phyloP scores from a whole-genome alignment of 2,329 filamentous ascomycete genomes.

The Verticillium nonalfalfae region DNA sequence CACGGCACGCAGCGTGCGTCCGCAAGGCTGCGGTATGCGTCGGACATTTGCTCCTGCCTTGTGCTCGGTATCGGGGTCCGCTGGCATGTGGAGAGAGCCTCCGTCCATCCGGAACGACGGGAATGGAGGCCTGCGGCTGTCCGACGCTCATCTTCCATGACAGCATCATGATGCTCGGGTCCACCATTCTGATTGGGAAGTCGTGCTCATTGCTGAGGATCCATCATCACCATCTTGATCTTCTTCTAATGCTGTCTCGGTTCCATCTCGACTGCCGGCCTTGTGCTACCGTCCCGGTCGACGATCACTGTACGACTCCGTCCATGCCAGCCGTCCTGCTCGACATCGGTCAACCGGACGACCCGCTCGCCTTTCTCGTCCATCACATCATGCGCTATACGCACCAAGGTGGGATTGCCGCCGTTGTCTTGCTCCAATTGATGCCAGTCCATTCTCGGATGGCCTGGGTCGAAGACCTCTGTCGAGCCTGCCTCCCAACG shows the following conservation, averaged over 20 bases:
- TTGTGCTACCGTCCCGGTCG: slow-evolving; percentile 1
- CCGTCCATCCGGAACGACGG: neutral
- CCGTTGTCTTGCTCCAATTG: neutral
- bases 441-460: slow-evolving; percentile 4
- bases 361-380: neutral
- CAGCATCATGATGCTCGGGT: neutral
- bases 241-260: slow-evolving; percentile 1
- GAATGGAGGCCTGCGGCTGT: neutral
- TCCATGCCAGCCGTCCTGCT: slow-evolving; percentile 8
- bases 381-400: slow-evolving; percentile 4
- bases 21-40: neutral
- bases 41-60: neutral
- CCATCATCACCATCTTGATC: neutral
- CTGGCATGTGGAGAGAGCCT: neutral
- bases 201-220: neutral
- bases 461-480: slow-evolving; percentile 5
- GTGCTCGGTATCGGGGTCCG: neutral
- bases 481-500: slow-evolving; percentile 11
- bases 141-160: neutral
- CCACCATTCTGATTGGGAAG: neutral
- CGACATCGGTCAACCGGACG: slow-evolving; percentile 4
- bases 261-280: slow-evolving; percentile 5
- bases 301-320: slow-evolving; percentile 6
- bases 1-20: neutral
- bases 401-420: slow-evolving; percentile 5